Evolutionary conservation across 495 filamentous ascomycete genomes (phyloP), one percentile per base, ranked within the genome.

Genomic region (Daldinia concentrica): DNA sequence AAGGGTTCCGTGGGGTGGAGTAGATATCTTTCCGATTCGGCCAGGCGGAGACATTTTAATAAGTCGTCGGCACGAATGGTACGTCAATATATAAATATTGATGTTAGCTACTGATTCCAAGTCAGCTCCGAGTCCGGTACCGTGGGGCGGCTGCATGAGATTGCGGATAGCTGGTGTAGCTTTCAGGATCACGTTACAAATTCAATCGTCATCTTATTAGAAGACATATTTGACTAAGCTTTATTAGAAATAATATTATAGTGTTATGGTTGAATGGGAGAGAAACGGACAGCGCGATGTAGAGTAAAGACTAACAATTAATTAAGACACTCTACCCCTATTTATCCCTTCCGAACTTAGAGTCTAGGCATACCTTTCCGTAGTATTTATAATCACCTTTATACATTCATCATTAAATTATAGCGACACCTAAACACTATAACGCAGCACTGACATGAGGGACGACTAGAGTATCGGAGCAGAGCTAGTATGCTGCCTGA

Each of bases 121-220:
- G 45, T 72, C 41, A 50, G 30, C 69, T 72, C 69, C 69, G 69
- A 72, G 52, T 45, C 58, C 63, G 63, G 58, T 63, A 43, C 63
- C 63, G 57, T 71, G 45, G 58, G 50, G 61, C 55, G 54, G 34
- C 26, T 45, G 45, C 55, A 43, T 69, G 26, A 41, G 9, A 29
- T 56, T 14, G 15, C 6, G 39, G 61, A 9, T 4, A 3, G 22
- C 12, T 12, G 24, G 24, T 54, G 50, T 54, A 14, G 50, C 24
- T 48, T 48, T 19, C 6, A 48, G 2, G 22, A 48, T 19, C 43
- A 48, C n/a, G 6, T 22, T 48, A 48, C 17, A 48, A 48, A 48
- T 48, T 48, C 17, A 19, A 48, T 48, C 43, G n/a, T 48, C 43
- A 19, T 48, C 43, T 9, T 22, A 9, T 48, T 48, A 48, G 43